phyloP scores from a whole-genome alignment of 495 filamentous ascomycete genomes.

The Penicillium fimorum region DNA sequence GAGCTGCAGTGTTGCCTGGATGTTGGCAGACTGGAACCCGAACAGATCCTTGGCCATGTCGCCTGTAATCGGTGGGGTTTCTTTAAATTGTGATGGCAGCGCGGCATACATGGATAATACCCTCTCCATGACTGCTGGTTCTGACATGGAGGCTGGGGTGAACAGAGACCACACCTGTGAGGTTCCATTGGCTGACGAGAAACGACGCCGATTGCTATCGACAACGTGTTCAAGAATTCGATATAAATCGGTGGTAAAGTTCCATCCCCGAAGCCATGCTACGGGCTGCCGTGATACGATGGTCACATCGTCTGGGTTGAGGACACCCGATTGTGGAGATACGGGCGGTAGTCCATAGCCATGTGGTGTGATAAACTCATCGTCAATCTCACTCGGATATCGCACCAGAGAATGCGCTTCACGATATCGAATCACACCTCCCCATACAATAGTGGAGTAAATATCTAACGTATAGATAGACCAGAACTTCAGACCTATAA shows the following conservation, averaged over 20 bases:
- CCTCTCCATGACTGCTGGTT: constrained; percentile 36
- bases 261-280: constrained; percentile 52
- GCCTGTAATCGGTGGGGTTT: constrained; percentile 31
- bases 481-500: constrained; percentile 42
- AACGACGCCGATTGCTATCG: constrained; percentile 31
- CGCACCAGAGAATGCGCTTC: constrained; percentile 43
- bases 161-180: constrained; percentile 31
- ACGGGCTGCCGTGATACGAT: constrained; percentile 22
- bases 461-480: constrained; percentile 54
- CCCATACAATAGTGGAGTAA: constrained; percentile 49
- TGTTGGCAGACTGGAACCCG: constrained; percentile 54
- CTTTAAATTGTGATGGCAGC: constrained; percentile 40
- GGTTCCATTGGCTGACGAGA: constrained; percentile 29
- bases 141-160: constrained; percentile 25
- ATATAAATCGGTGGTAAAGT: constrained; percentile 52
- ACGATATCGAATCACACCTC: constrained; percentile 42
- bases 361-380: constrained; percentile 34
- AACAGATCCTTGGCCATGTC: constrained; percentile 39
- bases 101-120: constrained; percentile 40
- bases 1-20: constrained; percentile 50
- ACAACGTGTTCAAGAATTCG: constrained; percentile 49
- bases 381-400: constrained; percentile 47
- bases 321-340: constrained; percentile 13
- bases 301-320: constrained; percentile 10
- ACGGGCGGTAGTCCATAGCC: constrained; percentile 28